Conservation (phyloP, 139 green algal species). For the Chlorella sp. region DNA sequence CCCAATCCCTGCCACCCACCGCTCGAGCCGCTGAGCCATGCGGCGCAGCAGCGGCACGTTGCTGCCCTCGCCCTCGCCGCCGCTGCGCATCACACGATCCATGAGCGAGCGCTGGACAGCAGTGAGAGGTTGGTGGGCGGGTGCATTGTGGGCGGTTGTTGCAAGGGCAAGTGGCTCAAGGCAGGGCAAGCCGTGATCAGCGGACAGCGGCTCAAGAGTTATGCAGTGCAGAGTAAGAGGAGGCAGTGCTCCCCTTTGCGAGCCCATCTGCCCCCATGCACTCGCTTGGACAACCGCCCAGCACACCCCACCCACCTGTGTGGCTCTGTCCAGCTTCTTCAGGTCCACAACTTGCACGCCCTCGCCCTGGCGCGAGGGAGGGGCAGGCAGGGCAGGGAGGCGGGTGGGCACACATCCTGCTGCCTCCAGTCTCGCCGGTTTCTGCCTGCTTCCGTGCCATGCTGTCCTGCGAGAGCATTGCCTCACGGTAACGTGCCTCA, state of each 20-base stretch:
- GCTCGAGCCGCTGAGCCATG: conserved; percentile 6
- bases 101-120: background rate
- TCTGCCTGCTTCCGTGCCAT: no score
- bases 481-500: no score
- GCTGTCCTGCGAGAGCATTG: no score
- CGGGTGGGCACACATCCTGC: background rate
- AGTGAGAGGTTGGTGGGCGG: background rate
- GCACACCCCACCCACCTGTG: background rate
- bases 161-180: no score
- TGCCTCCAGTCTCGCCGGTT: no score
- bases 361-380: background rate
- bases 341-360: background rate
- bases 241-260: no score
- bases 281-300: no score
- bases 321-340: background rate
- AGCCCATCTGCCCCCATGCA: no score
- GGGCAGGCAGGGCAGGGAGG: background rate
- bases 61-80: background rate
- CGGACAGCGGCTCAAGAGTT: no score
- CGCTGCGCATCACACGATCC: conserved; percentile 10
- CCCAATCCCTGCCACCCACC: background rate
- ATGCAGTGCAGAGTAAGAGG: no score
- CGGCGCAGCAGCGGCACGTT: conserved; percentile 10
- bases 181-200: no score
- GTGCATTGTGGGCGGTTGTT: no score